These are phyloP conservation scores for Fagopyrum esculentum DNA, from an alignment of 148 eudicot species.

Conservation along the genomic window DNA sequence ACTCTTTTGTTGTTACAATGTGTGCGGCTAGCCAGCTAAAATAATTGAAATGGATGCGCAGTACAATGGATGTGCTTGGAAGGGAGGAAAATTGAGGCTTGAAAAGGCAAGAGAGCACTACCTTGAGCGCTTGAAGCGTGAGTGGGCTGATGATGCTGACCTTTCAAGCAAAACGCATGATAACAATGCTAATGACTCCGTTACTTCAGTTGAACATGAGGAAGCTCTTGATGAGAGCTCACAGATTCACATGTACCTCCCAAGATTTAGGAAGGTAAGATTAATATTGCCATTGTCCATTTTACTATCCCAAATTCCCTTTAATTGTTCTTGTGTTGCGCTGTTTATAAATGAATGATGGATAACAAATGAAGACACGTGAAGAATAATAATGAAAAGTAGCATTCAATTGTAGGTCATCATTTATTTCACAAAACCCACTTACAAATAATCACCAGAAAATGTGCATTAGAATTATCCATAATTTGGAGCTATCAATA, in stretches of 20 bases:
- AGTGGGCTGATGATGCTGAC: conserved; percentile 73
- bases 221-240: conserved; percentile 27
- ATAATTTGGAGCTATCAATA: background rate
- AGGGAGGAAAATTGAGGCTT: conserved; percentile 83
- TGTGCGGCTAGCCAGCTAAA: background rate
- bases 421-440: background rate
- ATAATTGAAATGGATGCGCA: conserved; percentile 20
- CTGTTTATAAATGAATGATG: conserved; percentile 4
- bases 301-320: background rate
- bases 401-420: background rate
- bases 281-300: background rate
- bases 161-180: conserved; percentile 23
- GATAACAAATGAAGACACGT: background rate
- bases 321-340: background rate
- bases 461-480: background rate
- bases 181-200: conserved; percentile 22
- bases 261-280: conserved; percentile 69
- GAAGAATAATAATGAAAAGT: background rate
- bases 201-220: conserved; percentile 28
- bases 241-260: conserved; percentile 66
- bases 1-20: background rate
- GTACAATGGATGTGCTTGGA: conserved; percentile 98
- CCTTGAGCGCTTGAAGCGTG: conserved; percentile 54
- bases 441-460: background rate
- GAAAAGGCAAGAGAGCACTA: conserved; percentile 92